These are phyloP conservation scores for Oryza brachyantha DNA, from an alignment of 176 grass and related monocot species.

Conservation along the genomic window DNA sequence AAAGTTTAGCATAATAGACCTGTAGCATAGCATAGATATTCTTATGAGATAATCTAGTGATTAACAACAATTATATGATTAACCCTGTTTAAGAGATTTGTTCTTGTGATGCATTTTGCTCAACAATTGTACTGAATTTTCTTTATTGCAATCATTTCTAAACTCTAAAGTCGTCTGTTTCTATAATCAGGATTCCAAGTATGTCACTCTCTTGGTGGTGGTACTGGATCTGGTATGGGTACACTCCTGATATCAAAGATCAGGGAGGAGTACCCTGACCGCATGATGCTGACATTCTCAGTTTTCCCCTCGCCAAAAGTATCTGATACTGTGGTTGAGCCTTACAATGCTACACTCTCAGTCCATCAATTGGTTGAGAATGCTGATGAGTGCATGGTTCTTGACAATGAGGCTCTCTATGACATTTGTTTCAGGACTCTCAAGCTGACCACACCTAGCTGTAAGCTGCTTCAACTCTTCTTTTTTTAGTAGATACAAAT, in stretches of 20 bases:
- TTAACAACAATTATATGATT: neutral
- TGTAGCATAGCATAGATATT: neutral
- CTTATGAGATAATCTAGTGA: neutral
- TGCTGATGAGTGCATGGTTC: slow-evolving; percentile 78
- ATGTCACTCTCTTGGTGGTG: slow-evolving; percentile 70
- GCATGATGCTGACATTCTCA: slow-evolving; percentile 80
- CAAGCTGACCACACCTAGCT: slow-evolving; percentile 66
- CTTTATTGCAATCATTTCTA: neutral
- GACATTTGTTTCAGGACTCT: slow-evolving; percentile 78
- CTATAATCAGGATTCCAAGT: slow-evolving; percentile 59
- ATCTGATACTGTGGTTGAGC: slow-evolving; percentile 74
- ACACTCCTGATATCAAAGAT: slow-evolving; percentile 79
- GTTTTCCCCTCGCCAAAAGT: slow-evolving; percentile 71
- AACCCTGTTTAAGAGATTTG: neutral
- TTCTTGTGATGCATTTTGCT: neutral
- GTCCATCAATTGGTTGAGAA: slow-evolving; percentile 81
- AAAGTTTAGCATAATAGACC: neutral
- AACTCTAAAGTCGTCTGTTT: slow-evolving; percentile 14
- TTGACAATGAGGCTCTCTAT: slow-evolving; percentile 70
- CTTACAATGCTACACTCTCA: slow-evolving; percentile 73
- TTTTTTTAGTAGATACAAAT: neutral
- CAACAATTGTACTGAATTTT: neutral
- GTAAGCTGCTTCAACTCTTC: slow-evolving; percentile 29
- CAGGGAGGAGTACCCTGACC: slow-evolving; percentile 77
- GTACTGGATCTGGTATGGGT: slow-evolving; percentile 81